These are phyloP conservation scores for Mycena galopus DNA, from an alignment of 768 basidiomycete genomes.

Conservation along the genomic window DNA sequence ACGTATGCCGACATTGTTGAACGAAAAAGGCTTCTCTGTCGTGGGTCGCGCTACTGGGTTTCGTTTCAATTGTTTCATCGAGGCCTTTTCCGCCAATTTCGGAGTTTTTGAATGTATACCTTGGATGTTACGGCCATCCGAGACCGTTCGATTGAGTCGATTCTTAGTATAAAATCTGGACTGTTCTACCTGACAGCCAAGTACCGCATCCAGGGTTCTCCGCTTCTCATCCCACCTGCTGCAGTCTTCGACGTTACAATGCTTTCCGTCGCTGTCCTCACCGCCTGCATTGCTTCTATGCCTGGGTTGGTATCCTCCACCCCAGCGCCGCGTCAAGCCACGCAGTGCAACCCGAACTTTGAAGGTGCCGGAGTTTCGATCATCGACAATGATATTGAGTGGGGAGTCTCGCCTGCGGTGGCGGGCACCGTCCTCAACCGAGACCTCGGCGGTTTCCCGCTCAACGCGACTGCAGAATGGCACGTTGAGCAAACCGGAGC, in stretches of 20 bases:
- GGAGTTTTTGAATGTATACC: neutral
- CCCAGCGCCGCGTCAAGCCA: neutral
- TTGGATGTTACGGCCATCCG: neutral
- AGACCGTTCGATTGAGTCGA: neutral
- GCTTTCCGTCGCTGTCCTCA: neutral
- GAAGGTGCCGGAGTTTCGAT: conserved; percentile 27
- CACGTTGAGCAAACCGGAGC: conserved; percentile 22
- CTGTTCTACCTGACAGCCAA: neutral
- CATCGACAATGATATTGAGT: neutral
- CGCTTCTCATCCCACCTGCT: neutral
- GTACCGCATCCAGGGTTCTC: neutral
- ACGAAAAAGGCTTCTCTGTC: neutral
- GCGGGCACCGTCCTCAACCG: conserved; percentile 18
- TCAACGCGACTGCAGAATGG: conserved; percentile 20
- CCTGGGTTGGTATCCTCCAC: neutral
- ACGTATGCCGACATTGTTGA: neutral
- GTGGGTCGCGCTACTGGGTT: neutral
- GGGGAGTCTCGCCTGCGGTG: neutral
- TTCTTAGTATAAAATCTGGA: neutral
- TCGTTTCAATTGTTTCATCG: neutral
- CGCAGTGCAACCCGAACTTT: conserved; percentile 24
- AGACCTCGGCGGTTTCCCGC: neutral
- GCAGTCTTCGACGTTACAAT: neutral
- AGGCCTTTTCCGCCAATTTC: neutral
- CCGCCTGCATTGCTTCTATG: neutral